phyloP scores from a whole-genome alignment of 1,139 yeast genomes.

The Pneumocystis jirovecii region DNA sequence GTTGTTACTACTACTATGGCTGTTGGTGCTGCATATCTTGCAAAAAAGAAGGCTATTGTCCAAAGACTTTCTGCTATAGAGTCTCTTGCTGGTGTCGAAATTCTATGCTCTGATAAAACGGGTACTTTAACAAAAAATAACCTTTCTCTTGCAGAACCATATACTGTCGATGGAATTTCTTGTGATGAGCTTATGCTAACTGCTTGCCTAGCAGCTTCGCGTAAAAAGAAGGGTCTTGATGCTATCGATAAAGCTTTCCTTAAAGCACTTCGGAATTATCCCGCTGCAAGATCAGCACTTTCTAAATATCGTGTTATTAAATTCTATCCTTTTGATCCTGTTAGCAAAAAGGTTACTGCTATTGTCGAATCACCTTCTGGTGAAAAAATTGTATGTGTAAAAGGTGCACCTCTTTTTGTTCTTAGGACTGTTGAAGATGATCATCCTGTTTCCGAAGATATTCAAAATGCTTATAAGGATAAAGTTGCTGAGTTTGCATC shows the following conservation, averaged over 20 bases:
- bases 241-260: slow-evolving; percentile 96
- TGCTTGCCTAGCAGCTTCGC: slow-evolving; percentile 95
- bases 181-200: slow-evolving; percentile 94
- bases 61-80: slow-evolving; percentile 97
- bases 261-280: slow-evolving; percentile 56
- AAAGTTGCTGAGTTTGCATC: slow-evolving; percentile 60
- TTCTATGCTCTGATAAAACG: slow-evolving; percentile 96
- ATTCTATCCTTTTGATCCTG: slow-evolving; percentile 61
- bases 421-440: slow-evolving; percentile 56
- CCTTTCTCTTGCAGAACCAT: slow-evolving; percentile 91
- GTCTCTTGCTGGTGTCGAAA: slow-evolving; percentile 97
- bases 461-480: slow-evolving; percentile 51
- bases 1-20: slow-evolving; percentile 99
- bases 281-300: slow-evolving; percentile 48
- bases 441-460: slow-evolving; percentile 50
- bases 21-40: slow-evolving; percentile 99
- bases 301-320: slow-evolving; percentile 52
- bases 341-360: slow-evolving; percentile 56
- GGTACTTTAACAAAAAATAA: slow-evolving; percentile 99
- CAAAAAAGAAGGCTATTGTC: slow-evolving; percentile 96
- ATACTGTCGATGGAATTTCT: slow-evolving; percentile 98
- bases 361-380: slow-evolving; percentile 55
- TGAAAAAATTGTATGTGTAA: slow-evolving; percentile 51
- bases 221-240: slow-evolving; percentile 98
- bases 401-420: slow-evolving; percentile 61